Percentiles rank a stretch among this genome's conserved stretches.
phyloP scores from a whole-genome alignment of 345 rosid genomes.

The Linum usitatissimum region DNA sequence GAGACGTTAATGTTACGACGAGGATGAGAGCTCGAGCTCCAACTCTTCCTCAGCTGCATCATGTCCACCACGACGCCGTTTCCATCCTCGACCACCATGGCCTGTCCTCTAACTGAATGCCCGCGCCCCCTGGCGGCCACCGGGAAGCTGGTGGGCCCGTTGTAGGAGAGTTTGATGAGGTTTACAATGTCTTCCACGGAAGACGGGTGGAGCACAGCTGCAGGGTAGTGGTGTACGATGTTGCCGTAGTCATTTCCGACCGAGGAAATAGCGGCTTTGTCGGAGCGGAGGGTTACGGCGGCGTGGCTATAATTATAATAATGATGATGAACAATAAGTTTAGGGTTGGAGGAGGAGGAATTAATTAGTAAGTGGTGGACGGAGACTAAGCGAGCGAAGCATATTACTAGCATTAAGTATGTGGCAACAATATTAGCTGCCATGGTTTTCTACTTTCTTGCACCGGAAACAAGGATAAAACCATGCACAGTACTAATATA shows the following conservation, averaged over 20 bases:
- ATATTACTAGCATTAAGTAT: conserved; percentile 18
- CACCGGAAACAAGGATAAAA: too few species aligned
- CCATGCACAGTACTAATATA: too few species aligned
- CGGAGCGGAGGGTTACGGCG: conserved; percentile 28
- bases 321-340: too few species aligned
- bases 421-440: conserved; percentile 24
- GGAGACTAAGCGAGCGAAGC: conserved; percentile 20
- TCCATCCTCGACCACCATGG: conserved; percentile 52
- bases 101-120: conserved; percentile 83
- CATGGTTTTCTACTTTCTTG: conserved; percentile 1
- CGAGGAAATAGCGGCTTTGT: conserved; percentile 28
- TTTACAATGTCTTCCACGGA: conserved; percentile 35
- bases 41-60: conserved; percentile 55
- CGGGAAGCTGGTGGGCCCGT: conserved; percentile 24
- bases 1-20: too few species aligned
- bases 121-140: conserved; percentile 87
- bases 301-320: conserved; percentile 9
- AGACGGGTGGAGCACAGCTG: conserved; percentile 62
- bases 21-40: too few species aligned
- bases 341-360: conserved; percentile 12
- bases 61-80: conserved; percentile 73
- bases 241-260: conserved; percentile 66
- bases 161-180: conserved; percentile 34
- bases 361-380: too few species aligned
- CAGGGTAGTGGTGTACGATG: conserved; percentile 35